A percentile compares a stretch with the other conserved stretches of the same genome.
Conservation (phyloP, 2,329 filamentous ascomycete species). For the Aspergillus quadricinctus region DNA sequence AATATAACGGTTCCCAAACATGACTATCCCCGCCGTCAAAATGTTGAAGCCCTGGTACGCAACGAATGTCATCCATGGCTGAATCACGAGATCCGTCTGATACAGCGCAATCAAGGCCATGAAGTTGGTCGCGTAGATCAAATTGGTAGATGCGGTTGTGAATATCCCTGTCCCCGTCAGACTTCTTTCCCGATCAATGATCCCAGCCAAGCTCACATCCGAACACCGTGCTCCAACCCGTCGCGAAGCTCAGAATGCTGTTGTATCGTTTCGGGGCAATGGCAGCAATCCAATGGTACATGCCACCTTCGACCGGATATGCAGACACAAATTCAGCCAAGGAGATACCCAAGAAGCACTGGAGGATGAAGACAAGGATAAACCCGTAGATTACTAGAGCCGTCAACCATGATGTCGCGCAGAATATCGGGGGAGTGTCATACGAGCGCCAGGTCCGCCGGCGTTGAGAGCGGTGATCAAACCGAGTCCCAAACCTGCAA, state of each 20-base stretch:
- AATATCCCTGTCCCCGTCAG: conserved; percentile 38
- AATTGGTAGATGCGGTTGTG: conserved; percentile 43
- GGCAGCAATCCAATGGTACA: conserved; percentile 51
- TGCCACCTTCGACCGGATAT: conserved; percentile 48
- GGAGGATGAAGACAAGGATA: conserved; percentile 45
- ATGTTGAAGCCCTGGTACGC: conserved; percentile 38
- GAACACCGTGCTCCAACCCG: conserved; percentile 43
- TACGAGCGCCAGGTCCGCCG: conserved; percentile 44
- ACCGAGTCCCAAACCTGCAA: conserved; percentile 37
- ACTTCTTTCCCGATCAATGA: neutral
- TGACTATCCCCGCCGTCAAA: conserved; percentile 42
- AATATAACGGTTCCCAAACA: conserved; percentile 47
- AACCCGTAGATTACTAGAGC: conserved; percentile 49
- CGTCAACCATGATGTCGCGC: conserved; percentile 10
- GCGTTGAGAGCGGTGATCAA: conserved; percentile 47
- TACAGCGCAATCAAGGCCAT: conserved; percentile 44
- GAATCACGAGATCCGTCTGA: conserved; percentile 35
- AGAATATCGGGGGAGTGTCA: neutral
- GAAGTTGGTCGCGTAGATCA: conserved; percentile 42
- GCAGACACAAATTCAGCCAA: conserved; percentile 47
- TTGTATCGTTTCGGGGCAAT: conserved; percentile 41
- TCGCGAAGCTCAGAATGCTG: conserved; percentile 42
- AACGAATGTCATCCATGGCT: conserved; percentile 49
- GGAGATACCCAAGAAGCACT: conserved; percentile 44
- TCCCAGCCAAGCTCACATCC: conserved; percentile 24